These are phyloP conservation scores for Boletus barrowsii DNA, from an alignment of 768 basidiomycete species.

Conservation along the genomic window DNA sequence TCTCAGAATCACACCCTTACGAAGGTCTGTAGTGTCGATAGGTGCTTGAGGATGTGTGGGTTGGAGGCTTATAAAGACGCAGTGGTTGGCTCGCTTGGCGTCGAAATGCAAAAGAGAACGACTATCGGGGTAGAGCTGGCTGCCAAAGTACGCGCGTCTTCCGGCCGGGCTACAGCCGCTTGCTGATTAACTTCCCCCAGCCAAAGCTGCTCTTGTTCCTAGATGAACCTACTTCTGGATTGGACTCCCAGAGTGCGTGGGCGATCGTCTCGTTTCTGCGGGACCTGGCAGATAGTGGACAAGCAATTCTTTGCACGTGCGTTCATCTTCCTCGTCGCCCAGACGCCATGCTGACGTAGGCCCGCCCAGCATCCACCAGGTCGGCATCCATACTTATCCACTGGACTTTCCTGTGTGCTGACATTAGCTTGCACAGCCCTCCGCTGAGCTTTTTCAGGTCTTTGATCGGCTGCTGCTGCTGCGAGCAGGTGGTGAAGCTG, in stretches of 20 bases:
- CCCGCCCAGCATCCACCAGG: conserved; percentile 40
- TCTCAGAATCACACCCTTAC: neutral
- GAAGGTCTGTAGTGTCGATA: conserved; percentile 47
- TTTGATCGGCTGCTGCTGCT: conserved; percentile 81
- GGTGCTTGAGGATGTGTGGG: conserved; percentile 59
- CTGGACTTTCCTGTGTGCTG: neutral
- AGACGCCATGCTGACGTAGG: neutral
- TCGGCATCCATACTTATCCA: neutral
- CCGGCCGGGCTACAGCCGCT: neutral
- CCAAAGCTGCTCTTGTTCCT: conserved; percentile 80
- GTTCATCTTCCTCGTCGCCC: conserved; percentile 20
- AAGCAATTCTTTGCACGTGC: conserved; percentile 87
- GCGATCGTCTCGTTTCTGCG: conserved; percentile 74
- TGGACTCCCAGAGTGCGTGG: conserved; percentile 88
- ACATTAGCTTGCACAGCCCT: conserved; percentile 46
- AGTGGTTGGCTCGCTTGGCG: conserved; percentile 61
- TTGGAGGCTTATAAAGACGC: conserved; percentile 64
- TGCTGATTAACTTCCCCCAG: conserved; percentile 26
- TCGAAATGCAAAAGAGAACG: conserved; percentile 75
- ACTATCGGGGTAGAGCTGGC: conserved; percentile 88
- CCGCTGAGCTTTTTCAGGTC: conserved; percentile 76
- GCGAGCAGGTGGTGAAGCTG: conserved; percentile 68
- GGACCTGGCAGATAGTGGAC: conserved; percentile 74
- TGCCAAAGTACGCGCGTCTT: conserved; percentile 48
- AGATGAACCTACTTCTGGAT: conserved; percentile 86